Evolutionary conservation across 148 eudicot genomes (phyloP), one percentile per base, ranked within the genome.

Genomic region (Amaranthus cruentus): DNA sequence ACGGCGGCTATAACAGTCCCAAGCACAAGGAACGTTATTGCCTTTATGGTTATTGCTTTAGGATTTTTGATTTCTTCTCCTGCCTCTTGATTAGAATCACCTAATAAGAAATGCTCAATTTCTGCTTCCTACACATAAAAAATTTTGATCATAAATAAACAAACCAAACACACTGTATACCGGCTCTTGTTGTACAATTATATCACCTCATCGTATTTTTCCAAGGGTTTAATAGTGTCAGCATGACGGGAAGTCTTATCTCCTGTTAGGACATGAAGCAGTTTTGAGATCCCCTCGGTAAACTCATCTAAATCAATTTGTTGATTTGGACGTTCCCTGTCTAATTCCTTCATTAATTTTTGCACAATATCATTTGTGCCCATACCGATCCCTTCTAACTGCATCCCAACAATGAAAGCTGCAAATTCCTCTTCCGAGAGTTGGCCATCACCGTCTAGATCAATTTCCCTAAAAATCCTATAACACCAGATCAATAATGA

Each of bases 1-100:
- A 79, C 84, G 73, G 91, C 96, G 58, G 97, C 94, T 53, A 91
- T 85, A 38, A 75, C 4, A 62, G 96, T 83, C 62, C 99, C 97
- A 54, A 90, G 64, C 74, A 90, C 53, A 75, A 95, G 76, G 73
- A 81, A 69, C 49, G 85, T 54, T 15, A 66, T 75, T 18, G 99
- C 97, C 79, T 88, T 95, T 9, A 90, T 28, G 61, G 85, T 44
- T 11, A 79, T 87, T 79, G 73, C 76, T 74, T 74, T 86, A 54
- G 88, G 67, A 71, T 88, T 79, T 28, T 87, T 88, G 58, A 88
- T 80, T 21, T 77, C 86, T 79, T 82, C 88, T 47, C 61, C 84
- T 28, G 42, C 73, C 59, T 86, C 92, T 43, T 86, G 90, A 71
- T 71, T 74, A 78, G 83, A 74, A 43, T 84, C 89, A 7, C 89